Percentiles rank a stretch among this genome's conserved stretches.
Evolutionary conservation across 2,329 filamentous ascomycete species (phyloP).

Genomic region (Dactylellina parvicollis): DNA sequence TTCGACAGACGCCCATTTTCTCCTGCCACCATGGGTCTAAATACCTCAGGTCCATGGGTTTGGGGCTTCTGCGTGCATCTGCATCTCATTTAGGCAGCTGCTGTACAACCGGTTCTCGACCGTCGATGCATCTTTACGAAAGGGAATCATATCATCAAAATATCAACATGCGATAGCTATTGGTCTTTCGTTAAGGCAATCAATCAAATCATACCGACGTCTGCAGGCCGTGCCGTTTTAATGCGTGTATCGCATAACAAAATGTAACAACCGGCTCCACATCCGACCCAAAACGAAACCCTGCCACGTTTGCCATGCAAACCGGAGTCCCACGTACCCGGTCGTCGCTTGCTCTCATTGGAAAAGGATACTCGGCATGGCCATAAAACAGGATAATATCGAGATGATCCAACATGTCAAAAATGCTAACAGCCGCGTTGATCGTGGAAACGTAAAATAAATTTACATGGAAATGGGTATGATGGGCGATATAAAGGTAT

Average conservation of each 20-base stretch:
- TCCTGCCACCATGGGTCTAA: background rate
- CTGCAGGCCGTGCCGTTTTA: background rate
- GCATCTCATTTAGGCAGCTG: constrained; percentile 1
- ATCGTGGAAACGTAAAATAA: background rate
- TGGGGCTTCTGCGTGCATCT: background rate
- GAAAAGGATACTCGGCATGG: too few relatives aligned
- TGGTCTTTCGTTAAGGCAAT: background rate
- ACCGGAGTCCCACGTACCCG: too few relatives aligned
- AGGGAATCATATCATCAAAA: too few relatives aligned
- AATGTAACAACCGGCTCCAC: too few relatives aligned
- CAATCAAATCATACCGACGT: background rate
- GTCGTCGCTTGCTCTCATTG: too few relatives aligned
- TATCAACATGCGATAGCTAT: background rate
- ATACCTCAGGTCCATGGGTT: constrained; percentile 6
- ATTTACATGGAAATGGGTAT: background rate
- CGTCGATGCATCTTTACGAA: constrained; percentile 1
- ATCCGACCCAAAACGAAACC: too few relatives aligned
- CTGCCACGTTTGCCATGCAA: too few relatives aligned
- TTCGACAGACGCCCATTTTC: background rate
- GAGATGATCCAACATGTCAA: too few relatives aligned
- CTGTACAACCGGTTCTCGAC: background rate
- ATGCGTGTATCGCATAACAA: background rate
- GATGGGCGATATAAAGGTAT: background rate
- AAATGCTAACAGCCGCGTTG: too few relatives aligned
- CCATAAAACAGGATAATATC: too few relatives aligned